Conservation (phyloP, 2,329 filamentous ascomycete species). For the Colletotrichum tofieldiae region DNA sequence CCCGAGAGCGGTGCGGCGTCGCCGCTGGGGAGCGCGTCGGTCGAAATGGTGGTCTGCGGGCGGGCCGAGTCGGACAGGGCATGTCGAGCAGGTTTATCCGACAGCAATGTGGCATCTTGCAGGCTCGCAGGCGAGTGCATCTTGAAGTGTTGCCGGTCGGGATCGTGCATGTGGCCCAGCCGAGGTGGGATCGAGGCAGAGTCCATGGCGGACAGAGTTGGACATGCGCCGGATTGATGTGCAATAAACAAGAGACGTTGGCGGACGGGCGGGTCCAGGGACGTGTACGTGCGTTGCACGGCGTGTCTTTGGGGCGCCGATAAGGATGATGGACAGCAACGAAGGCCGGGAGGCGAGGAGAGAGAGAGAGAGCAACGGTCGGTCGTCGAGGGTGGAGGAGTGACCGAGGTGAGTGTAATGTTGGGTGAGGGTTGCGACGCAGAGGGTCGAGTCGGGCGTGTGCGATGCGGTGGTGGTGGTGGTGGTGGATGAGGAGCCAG, state of each 20-base stretch:
- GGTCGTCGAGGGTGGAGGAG: slow-evolving; percentile 21
- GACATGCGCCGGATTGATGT: slow-evolving; percentile 21
- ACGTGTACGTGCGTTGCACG: slow-evolving; percentile 4
- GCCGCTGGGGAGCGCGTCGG: slow-evolving; percentile 30
- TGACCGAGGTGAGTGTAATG: slow-evolving; percentile 7
- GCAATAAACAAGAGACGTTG: slow-evolving; percentile 23
- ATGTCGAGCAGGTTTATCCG: slow-evolving; percentile 29
- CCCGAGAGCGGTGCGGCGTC: slow-evolving; percentile 28
- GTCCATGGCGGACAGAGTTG: slow-evolving; percentile 39
- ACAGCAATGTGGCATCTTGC: slow-evolving; percentile 19
- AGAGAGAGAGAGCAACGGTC: not conserved
- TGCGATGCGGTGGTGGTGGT: slow-evolving; percentile 16
- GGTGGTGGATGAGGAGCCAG: not conserved
- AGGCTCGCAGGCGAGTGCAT: slow-evolving; percentile 25
- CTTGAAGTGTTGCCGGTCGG: slow-evolving; percentile 32
- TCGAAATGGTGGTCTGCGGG: not conserved
- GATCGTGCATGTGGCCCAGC: slow-evolving; percentile 29
- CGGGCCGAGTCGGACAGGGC: slow-evolving; percentile 12
- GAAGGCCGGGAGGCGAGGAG: not conserved
- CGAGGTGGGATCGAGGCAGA: slow-evolving; percentile 39
- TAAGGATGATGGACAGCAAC: slow-evolving; percentile 7
- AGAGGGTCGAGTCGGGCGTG: slow-evolving; percentile 14
- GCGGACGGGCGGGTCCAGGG: not conserved
- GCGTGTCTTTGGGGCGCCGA: not conserved
- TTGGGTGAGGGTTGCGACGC: slow-evolving; percentile 45